Conservation (phyloP, 768 basidiomycete species). For the Fomitopsis pulvina region DNA sequence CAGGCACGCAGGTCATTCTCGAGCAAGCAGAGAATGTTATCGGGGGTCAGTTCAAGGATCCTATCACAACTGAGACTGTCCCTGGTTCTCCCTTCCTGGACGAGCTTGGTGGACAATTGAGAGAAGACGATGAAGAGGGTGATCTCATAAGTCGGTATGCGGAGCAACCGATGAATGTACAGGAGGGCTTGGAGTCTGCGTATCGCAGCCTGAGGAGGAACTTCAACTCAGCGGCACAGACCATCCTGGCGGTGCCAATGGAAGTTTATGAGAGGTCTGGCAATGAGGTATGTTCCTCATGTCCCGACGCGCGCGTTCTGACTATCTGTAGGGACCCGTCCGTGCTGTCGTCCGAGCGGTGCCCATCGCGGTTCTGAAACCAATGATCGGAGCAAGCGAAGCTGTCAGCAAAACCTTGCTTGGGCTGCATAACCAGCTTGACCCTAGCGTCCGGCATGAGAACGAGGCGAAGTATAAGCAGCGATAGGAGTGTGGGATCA, state of each 20-base stretch:
- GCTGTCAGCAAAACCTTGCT: slow-evolving; percentile 94
- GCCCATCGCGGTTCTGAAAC: slow-evolving; percentile 93
- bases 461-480: slow-evolving; percentile 94
- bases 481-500: slow-evolving; percentile 29
- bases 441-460: slow-evolving; percentile 76
- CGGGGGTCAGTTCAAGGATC: slow-evolving; percentile 66
- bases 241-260: slow-evolving; percentile 98
- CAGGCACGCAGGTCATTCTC: slow-evolving; percentile 95
- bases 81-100: slow-evolving; percentile 27
- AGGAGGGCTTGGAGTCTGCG: slow-evolving; percentile 87
- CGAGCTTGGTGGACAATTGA: slow-evolving; percentile 24
- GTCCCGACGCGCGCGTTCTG: slow-evolving; percentile 1
- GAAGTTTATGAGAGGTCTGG: slow-evolving; percentile 95
- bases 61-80: slow-evolving; percentile 62
- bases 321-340: slow-evolving; percentile 66
- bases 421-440: slow-evolving; percentile 88
- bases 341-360: slow-evolving; percentile 94
- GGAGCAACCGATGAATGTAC: slow-evolving; percentile 77
- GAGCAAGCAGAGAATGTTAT: slow-evolving; percentile 92
- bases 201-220: slow-evolving; percentile 85
- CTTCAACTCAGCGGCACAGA: slow-evolving; percentile 91
- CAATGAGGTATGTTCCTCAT: slow-evolving; percentile 57
- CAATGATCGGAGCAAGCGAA: slow-evolving; percentile 97
- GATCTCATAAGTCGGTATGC: slow-evolving; percentile 86
- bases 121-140: slow-evolving; percentile 37